phyloP scores from a whole-genome alignment of 768 basidiomycete genomes.

The Auricularia heimuer region DNA sequence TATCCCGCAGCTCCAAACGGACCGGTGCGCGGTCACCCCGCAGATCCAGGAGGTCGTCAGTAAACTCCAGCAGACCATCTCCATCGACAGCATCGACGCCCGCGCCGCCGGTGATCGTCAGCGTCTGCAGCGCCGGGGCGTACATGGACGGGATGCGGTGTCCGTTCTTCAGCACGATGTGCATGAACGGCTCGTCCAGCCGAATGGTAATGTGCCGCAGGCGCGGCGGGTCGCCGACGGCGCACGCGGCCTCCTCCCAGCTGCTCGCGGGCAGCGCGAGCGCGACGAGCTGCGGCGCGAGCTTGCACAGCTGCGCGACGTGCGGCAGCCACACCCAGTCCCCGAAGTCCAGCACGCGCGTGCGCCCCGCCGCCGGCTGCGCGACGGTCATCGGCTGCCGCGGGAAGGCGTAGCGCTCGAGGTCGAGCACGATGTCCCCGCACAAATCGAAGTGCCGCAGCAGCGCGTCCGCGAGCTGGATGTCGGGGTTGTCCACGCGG shows the following conservation, averaged over 20 bases:
- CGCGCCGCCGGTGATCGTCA: no score
- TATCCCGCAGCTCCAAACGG: no score
- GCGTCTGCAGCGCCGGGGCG: no score
- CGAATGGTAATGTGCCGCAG: no score
- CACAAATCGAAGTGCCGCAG: background rate
- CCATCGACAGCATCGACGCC: no score
- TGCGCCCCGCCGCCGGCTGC: background rate
- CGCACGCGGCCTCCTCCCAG: background rate
- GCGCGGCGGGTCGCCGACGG: background rate
- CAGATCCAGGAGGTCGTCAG: no score
- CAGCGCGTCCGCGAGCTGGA: background rate
- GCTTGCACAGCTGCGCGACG: background rate
- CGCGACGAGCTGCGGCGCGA: background rate
- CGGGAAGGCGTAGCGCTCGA: background rate
- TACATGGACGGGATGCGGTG: no score
- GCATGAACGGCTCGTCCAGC: no score
- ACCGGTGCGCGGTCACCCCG: no score
- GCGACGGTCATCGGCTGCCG: background rate
- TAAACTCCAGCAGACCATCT: no score
- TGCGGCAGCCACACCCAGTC: background rate
- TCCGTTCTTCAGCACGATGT: no score
- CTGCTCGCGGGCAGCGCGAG: background rate
- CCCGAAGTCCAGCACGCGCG: background rate
- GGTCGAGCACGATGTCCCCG: background rate
- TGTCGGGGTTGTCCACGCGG: background rate